Percentiles rank a stretch among this genome's conserved stretches.
Conservation (phyloP, 306 rosid species). For the Prunus dulcis region DNA sequence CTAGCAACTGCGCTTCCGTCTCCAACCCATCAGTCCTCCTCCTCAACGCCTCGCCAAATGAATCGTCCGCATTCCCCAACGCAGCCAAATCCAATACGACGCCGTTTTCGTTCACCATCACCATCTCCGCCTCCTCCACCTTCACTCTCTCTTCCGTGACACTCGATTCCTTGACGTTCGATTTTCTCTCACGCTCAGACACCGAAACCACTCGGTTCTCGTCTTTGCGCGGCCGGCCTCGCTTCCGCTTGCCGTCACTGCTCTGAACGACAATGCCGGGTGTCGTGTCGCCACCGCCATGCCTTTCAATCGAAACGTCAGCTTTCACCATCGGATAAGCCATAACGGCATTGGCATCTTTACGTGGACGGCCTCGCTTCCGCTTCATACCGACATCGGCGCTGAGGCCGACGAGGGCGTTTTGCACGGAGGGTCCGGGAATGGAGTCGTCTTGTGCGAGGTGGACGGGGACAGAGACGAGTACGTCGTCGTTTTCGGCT, state of each 20-base stretch:
- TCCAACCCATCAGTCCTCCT: slow-evolving; percentile 58
- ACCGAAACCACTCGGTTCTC: slow-evolving; percentile 13
- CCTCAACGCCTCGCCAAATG: slow-evolving; percentile 50
- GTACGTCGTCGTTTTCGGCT: slow-evolving; percentile 16
- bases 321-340: background rate
- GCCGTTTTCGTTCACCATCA: slow-evolving; percentile 22
- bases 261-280: background rate
- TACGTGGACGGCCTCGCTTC: slow-evolving; percentile 33
- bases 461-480: slow-evolving; percentile 38
- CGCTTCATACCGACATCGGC: slow-evolving; percentile 18
- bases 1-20: slow-evolving; percentile 45
- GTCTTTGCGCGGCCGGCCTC: slow-evolving; percentile 71
- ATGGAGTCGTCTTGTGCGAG: slow-evolving; percentile 27
- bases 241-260: slow-evolving; percentile 48
- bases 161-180: background rate
- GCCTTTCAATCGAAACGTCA: background rate
- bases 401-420: slow-evolving; percentile 22
- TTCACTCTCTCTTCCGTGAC: background rate
- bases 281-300: background rate
- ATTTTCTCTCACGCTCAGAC: background rate
- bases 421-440: slow-evolving; percentile 1
- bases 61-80: slow-evolving; percentile 43
- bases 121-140: slow-evolving; percentile 26
- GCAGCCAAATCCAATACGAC: slow-evolving; percentile 29
- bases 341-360: background rate